Conservation (phyloP, 2,329 filamentous ascomycete species). For the Fusarium bactridioides region DNA sequence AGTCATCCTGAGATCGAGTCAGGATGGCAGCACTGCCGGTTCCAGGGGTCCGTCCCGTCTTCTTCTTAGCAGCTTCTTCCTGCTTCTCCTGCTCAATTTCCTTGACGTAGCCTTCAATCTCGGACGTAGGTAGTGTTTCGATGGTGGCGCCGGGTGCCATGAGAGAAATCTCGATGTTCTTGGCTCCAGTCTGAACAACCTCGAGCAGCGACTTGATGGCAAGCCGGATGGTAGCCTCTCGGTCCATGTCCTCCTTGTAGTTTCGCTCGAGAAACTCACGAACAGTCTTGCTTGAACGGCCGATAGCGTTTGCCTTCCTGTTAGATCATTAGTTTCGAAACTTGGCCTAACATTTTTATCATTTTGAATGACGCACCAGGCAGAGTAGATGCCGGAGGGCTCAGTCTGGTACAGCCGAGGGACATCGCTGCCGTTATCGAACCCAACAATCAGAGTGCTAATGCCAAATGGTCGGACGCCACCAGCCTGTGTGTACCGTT, state of each 20-base stretch:
- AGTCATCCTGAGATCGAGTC: constrained; percentile 64
- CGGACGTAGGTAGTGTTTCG: constrained; percentile 93
- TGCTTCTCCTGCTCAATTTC: constrained; percentile 99
- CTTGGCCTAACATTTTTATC: not conserved
- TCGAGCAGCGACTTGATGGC: constrained; percentile 98
- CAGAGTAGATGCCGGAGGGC: constrained; percentile 98
- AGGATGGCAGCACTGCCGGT: constrained; percentile 76
- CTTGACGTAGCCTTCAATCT: constrained; percentile 98
- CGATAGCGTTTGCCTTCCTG: constrained; percentile 99
- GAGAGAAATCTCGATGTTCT: constrained; percentile 99
- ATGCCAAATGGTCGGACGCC: constrained; percentile 99
- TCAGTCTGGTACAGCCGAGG: constrained; percentile 97
- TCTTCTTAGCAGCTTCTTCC: constrained; percentile 97
- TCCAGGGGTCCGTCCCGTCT: constrained; percentile 78
- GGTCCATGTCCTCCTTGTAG: constrained; percentile 97
- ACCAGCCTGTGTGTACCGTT: constrained; percentile 98
- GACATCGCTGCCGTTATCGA: constrained; percentile 89
- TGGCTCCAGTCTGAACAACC: constrained; percentile 97
- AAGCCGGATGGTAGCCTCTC: constrained; percentile 93
- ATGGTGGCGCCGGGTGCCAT: constrained; percentile 93
- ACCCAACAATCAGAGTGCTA: constrained; percentile 97
- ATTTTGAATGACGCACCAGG: constrained; percentile 72
- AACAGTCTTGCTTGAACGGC: constrained; percentile 97
- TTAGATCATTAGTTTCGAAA: constrained; percentile 16
- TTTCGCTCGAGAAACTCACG: constrained; percentile 98